Base-by-base conservation (phyloP, 208 protist genomes). In the Polymyxa betae region DNA sequence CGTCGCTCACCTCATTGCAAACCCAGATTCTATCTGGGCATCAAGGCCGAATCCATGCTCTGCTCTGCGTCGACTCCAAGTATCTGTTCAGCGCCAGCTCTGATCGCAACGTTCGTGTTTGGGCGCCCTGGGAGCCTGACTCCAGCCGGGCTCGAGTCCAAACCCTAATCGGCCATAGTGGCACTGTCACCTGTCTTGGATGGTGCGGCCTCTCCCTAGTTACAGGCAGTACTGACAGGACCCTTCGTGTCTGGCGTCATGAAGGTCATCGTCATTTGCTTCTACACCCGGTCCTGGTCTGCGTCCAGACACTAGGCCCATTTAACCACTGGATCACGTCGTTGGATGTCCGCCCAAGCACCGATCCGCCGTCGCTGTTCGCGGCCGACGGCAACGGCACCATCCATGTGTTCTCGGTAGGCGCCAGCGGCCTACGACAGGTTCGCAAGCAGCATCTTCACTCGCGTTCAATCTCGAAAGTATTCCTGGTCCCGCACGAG, bases 231-330 rank as follows among this genome's bases (percentile, higher is more conserved):
- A 92, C 90, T 0, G 90, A 92, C 35, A 38, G 41, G 0, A 92
- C 90, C 38, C 38, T 92, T 0, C n/a, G 45, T 0, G 5, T 92
- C 32, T 92, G 87, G 87, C n/a, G 52, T 0, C 29, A 41, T 38
- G 77, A 89, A 0, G 87, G 0, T 54, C 78, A 49, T 35, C 78
- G 90, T 24, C 49, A 68, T n/a, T 38, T 92, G 46, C 0, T 82
- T 24, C 35, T 89, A n/a, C 89, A 92, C 90, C 87, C 90, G 0
- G 88, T 82, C 82, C 89, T 49, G 52, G 44, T 68, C n/a, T 45
- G 41, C 0, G 0, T 16, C 0, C 89, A 91, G 49, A 46, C 41
- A 20, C n/a, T 91, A 44, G 0, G 0, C 32, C 78, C 88, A 43
- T 35, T 78, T 38, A 44, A 66, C 41, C 12, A 88, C 66, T 92